Percentiles rank a stretch among this genome's conserved stretches.
Evolutionary conservation across 2,329 filamentous ascomycete species (phyloP).

Genomic region (Beauveria sp.): DNA sequence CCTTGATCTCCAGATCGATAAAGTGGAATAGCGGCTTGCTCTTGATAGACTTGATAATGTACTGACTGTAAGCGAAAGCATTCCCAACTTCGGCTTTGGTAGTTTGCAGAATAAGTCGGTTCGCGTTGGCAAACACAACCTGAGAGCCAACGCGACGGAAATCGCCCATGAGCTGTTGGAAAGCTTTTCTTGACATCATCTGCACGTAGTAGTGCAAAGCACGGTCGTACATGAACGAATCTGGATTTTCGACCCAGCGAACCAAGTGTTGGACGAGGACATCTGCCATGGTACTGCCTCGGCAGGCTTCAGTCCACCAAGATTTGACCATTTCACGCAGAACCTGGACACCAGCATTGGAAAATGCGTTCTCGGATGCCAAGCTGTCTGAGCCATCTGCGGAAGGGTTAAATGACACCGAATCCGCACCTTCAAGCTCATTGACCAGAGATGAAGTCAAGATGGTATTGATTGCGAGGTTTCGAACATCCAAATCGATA

Average conservation of each 20-base stretch:
- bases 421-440: slow-evolving; percentile 85
- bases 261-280: slow-evolving; percentile 96
- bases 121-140: slow-evolving; percentile 89
- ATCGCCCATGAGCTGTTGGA: slow-evolving; percentile 94
- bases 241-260: slow-evolving; percentile 90
- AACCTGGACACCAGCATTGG: slow-evolving; percentile 83
- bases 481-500: slow-evolving; percentile 88
- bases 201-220: slow-evolving; percentile 96
- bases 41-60: slow-evolving; percentile 96
- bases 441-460: slow-evolving; percentile 95
- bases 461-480: slow-evolving; percentile 95
- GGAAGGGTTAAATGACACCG: slow-evolving; percentile 66
- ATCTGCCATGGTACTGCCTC: slow-evolving; percentile 88
- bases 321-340: slow-evolving; percentile 96
- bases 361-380: slow-evolving; percentile 83
- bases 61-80: slow-evolving; percentile 92
- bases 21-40: slow-evolving; percentile 94
- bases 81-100: slow-evolving; percentile 96
- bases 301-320: slow-evolving; percentile 95
- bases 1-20: slow-evolving; percentile 91
- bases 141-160: slow-evolving; percentile 93
- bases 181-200: slow-evolving; percentile 96
- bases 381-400: slow-evolving; percentile 44
- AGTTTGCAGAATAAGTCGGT: slow-evolving; percentile 84
- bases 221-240: slow-evolving; percentile 90